phyloP scores from a whole-genome alignment of 2,329 filamentous ascomycete species.

The Penicillium sp. region DNA sequence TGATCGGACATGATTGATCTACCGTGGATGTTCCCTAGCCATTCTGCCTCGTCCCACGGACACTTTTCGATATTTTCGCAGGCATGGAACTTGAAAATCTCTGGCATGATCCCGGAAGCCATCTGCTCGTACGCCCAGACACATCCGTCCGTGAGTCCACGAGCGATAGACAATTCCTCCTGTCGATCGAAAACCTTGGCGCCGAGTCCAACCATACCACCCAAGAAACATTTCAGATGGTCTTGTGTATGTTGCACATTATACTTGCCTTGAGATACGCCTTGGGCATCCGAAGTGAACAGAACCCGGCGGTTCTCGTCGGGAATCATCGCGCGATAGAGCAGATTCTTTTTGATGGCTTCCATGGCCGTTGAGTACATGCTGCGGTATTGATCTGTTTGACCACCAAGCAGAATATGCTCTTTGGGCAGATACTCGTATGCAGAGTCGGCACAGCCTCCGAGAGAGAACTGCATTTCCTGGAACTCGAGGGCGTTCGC shows the following conservation, averaged over 20 bases:
- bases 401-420: conserved; percentile 42
- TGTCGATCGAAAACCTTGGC: conserved; percentile 52
- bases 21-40: conserved; percentile 27
- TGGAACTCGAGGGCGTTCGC: conserved; percentile 33
- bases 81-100: conserved; percentile 49
- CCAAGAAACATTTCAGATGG: conserved; percentile 56
- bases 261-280: conserved; percentile 13
- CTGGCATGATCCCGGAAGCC: conserved; percentile 57
- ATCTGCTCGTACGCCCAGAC: conserved; percentile 57
- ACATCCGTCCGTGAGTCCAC: conserved; percentile 54
- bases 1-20: conserved; percentile 17
- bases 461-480: conserved; percentile 38
- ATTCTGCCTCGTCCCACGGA: conserved; percentile 49
- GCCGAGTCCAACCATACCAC: conserved; percentile 57
- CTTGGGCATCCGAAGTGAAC: conserved; percentile 33
- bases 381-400: conserved; percentile 37
- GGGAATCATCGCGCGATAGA: conserved; percentile 44
- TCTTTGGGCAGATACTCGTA: conserved; percentile 50
- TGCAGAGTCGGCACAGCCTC: conserved; percentile 45
- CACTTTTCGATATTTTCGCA: conserved; percentile 46
- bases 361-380: conserved; percentile 42
- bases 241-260: conserved; percentile 42
- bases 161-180: conserved; percentile 52
- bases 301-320: conserved; percentile 37
- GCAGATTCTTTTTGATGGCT: conserved; percentile 37